Evolutionary conservation across 2,329 filamentous ascomycete genomes (phyloP).

Genomic region (Hypoxylon sp.): DNA sequence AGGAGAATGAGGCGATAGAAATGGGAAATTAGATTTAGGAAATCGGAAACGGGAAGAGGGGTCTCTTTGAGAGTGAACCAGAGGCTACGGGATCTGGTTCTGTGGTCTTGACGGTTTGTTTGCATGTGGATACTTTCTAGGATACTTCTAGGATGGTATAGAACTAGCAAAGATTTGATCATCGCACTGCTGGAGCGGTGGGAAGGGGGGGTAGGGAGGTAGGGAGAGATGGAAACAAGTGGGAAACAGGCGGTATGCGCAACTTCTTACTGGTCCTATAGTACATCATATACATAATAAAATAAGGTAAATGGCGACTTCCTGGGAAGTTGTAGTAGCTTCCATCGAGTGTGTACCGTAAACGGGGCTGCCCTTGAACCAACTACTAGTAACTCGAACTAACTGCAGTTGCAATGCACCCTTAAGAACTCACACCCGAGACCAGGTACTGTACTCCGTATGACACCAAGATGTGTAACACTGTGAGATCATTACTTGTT

Average conservation of each 20-base stretch:
- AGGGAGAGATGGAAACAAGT: slow-evolving; percentile 12
- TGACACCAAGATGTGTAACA: slow-evolving; percentile 20
- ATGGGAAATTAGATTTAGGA: slow-evolving; percentile 34
- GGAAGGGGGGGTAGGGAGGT: slow-evolving; percentile 7
- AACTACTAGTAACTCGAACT: background rate
- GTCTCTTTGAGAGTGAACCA: slow-evolving; percentile 28
- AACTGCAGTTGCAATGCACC: no score
- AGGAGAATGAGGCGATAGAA: slow-evolving; percentile 43
- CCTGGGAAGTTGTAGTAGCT: slow-evolving; percentile 4
- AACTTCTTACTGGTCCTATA: slow-evolving; percentile 35
- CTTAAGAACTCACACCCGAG: slow-evolving; percentile 29
- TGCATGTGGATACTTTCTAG: slow-evolving; percentile 43
- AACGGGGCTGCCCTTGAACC: background rate
- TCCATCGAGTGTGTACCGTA: slow-evolving; percentile 17
- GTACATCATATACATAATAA: slow-evolving; percentile 25
- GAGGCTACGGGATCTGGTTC: slow-evolving; percentile 42
- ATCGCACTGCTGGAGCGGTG: slow-evolving; percentile 34
- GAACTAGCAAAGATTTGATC: slow-evolving; percentile 40
- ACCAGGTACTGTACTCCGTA: slow-evolving; percentile 22
- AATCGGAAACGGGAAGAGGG: slow-evolving; percentile 25
- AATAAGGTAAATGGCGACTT: slow-evolving; percentile 31
- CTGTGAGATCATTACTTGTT: slow-evolving; percentile 33
- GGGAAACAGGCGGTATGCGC: slow-evolving; percentile 42
- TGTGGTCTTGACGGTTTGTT: slow-evolving; percentile 43
- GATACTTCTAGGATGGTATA: slow-evolving; percentile 40